Percentiles rank a stretch among this genome's conserved stretches.
These are phyloP conservation scores for Ceratonia siliqua DNA, from an alignment of 306 rosid genomes.

Conservation along the genomic window DNA sequence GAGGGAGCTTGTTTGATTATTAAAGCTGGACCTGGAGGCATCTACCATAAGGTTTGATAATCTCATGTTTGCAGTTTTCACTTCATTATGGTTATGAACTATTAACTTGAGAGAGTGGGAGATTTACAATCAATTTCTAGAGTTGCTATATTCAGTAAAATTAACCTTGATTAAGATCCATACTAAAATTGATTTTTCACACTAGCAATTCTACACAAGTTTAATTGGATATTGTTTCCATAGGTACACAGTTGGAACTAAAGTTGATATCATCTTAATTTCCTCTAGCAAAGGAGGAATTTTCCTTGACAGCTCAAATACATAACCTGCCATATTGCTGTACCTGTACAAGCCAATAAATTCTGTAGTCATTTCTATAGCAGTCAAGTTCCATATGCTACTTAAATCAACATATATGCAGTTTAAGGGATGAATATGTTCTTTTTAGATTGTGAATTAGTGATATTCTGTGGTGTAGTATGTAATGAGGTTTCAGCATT, in stretches of 20 bases:
- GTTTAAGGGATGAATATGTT: background rate
- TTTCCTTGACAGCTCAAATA: constrained; percentile 5
- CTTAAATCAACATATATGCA: background rate
- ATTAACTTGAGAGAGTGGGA: constrained; percentile 9
- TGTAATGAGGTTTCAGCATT: background rate
- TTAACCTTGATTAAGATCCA: constrained; percentile 6
- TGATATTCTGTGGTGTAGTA: background rate
- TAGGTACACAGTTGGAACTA: background rate
- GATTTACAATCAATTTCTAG: background rate
- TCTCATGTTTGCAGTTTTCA: constrained; percentile 26
- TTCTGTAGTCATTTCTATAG: background rate
- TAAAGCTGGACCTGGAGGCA: constrained; percentile 53
- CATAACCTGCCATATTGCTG: background rate
- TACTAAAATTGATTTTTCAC: constrained; percentile 17
- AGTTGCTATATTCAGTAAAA: background rate
- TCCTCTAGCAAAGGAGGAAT: background rate
- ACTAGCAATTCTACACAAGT: background rate
- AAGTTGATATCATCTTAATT: constrained; percentile 2
- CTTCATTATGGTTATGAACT: constrained; percentile 13
- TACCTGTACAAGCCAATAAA: background rate
- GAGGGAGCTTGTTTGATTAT: constrained; percentile 80
- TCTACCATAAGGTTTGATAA: constrained; percentile 57
- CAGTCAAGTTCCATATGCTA: background rate
- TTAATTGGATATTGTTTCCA: background rate
- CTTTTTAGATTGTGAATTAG: background rate